These are phyloP conservation scores for Vicia sativa DNA, from an alignment of 306 rosid genomes.

Conservation along the genomic window DNA sequence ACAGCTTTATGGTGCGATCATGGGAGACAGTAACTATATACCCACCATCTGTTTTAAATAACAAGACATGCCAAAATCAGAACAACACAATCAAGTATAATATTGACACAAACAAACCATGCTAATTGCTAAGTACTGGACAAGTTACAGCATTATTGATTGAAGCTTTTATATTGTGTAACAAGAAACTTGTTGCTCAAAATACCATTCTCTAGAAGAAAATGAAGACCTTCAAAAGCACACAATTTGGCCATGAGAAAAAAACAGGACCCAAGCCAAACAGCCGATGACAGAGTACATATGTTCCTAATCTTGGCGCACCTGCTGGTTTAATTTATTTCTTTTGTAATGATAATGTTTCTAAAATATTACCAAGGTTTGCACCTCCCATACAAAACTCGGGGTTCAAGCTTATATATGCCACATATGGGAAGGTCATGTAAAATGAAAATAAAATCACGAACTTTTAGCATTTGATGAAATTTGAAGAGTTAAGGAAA, in stretches of 20 bases:
- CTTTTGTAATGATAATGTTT: conserved; percentile 5
- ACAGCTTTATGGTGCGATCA: conserved; percentile 82
- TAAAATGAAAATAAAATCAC: conserved; percentile 13
- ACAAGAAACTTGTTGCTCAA: conserved; percentile 16
- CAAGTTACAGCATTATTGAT: conserved; percentile 6
- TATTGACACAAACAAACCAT: conserved; percentile 20
- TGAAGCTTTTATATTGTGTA: not conserved
- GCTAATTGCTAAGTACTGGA: conserved; percentile 13
- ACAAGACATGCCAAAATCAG: conserved; percentile 35
- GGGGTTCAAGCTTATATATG: not conserved
- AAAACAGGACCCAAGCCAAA: not conserved
- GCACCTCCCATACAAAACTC: conserved; percentile 11
- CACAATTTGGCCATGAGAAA: not conserved
- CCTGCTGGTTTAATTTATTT: not conserved
- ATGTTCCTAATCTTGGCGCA: not conserved
- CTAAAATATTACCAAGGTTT: not conserved
- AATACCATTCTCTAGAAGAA: not conserved
- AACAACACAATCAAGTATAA: conserved; percentile 3
- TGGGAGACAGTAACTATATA: conserved; percentile 77
- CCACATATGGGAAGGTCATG: not conserved
- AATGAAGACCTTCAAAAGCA: not conserved
- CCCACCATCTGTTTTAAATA: conserved; percentile 68
- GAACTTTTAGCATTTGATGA: conserved; percentile 10
- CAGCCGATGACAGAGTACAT: not conserved
- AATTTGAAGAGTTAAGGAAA: conserved; percentile 15